These are phyloP conservation scores for Colletotrichum sp. DNA, from an alignment of 2,329 filamentous ascomycete genomes.

Conservation along the genomic window DNA sequence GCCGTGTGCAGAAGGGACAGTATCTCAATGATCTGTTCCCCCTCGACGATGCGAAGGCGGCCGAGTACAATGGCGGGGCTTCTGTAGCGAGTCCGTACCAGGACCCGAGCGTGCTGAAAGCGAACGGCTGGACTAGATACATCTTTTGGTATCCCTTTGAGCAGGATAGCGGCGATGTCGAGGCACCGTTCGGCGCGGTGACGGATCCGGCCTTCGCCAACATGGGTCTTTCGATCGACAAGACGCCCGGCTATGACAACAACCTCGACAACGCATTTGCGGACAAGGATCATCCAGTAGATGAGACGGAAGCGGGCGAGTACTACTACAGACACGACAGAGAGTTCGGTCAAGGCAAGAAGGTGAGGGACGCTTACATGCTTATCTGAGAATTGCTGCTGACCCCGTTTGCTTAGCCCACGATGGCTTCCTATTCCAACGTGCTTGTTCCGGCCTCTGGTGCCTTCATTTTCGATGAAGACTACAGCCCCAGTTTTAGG, in stretches of 20 bases:
- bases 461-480: not conserved
- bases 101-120: not conserved
- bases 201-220: rapidly evolving
- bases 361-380: not conserved
- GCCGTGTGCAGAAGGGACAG: not conserved
- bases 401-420: not conserved
- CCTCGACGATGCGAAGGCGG: not conserved
- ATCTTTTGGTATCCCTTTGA: not conserved
- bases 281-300: not conserved
- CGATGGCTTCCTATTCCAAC: not conserved
- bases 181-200: not conserved
- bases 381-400: not conserved
- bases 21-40: not conserved
- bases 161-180: not conserved
- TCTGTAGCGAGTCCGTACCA: not conserved
- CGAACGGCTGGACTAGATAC: not conserved
- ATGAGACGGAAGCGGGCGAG: not conserved
- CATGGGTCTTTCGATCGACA: not conserved
- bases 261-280: not conserved
- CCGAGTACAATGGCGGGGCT: not conserved
- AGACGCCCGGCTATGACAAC: not conserved
- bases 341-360: not conserved
- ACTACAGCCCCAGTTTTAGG: not conserved
- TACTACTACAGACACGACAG: not conserved
- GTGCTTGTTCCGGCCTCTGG: not conserved